Conservation (phyloP, 2,329 filamentous ascomycete genomes). For the Fusarium haematococcum region DNA sequence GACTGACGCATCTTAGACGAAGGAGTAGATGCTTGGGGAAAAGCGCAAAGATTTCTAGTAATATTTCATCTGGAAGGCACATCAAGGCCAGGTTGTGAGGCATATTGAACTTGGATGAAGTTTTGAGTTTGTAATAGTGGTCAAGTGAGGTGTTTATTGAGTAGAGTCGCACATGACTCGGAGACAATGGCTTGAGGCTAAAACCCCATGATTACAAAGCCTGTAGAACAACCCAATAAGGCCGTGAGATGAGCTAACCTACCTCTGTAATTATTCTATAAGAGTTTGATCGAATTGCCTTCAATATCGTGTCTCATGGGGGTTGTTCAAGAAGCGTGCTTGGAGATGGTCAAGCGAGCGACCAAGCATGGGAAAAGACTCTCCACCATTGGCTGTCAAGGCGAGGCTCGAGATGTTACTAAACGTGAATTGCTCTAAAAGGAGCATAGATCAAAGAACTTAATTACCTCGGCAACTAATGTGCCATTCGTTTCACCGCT, state of each 20-base stretch:
- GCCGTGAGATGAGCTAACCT: not conserved
- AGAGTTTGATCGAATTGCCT: no score
- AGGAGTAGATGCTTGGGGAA: conserved; percentile 1
- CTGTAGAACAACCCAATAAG: not conserved
- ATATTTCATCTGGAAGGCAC: not conserved
- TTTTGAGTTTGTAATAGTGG: not conserved
- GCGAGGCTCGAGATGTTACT: no score
- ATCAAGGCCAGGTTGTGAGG: not conserved
- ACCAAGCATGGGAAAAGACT: not conserved
- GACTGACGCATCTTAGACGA: not conserved
- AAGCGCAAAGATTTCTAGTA: not conserved
- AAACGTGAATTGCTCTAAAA: no score
- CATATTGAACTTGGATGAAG: not conserved
- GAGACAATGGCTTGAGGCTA: not conserved
- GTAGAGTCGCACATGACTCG: not conserved
- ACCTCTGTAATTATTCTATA: no score
- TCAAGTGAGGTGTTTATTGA: not conserved
- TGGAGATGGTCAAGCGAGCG: not conserved
- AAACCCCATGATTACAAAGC: not conserved
- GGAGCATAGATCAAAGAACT: no score
- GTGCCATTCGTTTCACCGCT: not conserved
- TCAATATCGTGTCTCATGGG: no score
- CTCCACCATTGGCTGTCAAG: not conserved
- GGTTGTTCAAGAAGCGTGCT: not conserved
- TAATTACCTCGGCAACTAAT: not conserved